phyloP scores from a whole-genome alignment of 2,329 filamentous ascomycete genomes.

The Cladobotryum mycophilum region DNA sequence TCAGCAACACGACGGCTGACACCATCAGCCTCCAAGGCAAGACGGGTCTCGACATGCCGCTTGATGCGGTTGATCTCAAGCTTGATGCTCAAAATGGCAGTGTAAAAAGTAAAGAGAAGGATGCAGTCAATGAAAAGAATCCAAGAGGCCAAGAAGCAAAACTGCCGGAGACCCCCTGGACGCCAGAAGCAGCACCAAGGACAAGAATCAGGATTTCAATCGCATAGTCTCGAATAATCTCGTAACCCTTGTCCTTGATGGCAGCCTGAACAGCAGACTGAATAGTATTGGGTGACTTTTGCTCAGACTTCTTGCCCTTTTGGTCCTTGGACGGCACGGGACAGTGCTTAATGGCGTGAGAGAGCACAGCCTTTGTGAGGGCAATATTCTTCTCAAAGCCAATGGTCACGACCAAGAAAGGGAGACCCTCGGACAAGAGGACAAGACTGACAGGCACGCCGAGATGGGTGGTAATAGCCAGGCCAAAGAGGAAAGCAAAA shows the following conservation, averaged over 20 bases:
- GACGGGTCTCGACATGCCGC: constrained; percentile 86
- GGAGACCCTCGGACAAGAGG: constrained; percentile 86
- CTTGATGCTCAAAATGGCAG: constrained; percentile 95
- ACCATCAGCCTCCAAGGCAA: constrained; percentile 93
- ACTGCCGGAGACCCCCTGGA: constrained; percentile 96
- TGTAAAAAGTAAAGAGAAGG: constrained; percentile 95
- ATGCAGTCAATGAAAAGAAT: constrained; percentile 94
- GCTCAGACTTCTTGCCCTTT: constrained; percentile 37
- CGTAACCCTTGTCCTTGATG: constrained; percentile 86
- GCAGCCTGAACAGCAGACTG: constrained; percentile 86
- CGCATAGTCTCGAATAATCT: constrained; percentile 89
- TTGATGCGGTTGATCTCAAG: constrained; percentile 98
- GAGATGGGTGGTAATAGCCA: constrained; percentile 85
- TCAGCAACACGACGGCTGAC: constrained; percentile 86
- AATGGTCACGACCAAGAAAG: constrained; percentile 96
- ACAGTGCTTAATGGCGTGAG: constrained; percentile 74
- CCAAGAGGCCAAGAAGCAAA: constrained; percentile 97
- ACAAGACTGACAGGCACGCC: constrained; percentile 92
- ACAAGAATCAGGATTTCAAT: constrained; percentile 86
- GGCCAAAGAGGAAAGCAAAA: constrained; percentile 94
- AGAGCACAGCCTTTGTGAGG: constrained; percentile 86
- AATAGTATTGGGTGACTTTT: constrained; percentile 57
- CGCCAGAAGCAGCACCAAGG: constrained; percentile 79
- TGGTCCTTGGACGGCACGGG: constrained; percentile 38
- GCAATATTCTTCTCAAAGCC: constrained; percentile 99